These are phyloP conservation scores for Papiliotrema terrestris DNA, from an alignment of 1,284 basidiomycete species.

Conservation along the genomic window DNA sequence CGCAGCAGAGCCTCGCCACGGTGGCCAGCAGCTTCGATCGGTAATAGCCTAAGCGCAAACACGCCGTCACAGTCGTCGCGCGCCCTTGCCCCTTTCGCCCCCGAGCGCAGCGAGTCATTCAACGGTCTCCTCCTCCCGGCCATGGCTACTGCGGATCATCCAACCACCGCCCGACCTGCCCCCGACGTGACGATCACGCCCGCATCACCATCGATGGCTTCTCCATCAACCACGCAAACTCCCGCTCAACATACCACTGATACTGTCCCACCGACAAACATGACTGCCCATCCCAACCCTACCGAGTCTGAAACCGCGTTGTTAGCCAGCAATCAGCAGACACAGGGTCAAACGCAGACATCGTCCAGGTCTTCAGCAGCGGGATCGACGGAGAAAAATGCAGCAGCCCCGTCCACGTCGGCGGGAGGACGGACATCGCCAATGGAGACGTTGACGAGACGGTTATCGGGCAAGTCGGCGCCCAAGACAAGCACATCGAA, in stretches of 20 bases:
- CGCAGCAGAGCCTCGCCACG: too few relatives aligned
- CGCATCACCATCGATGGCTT: neutral
- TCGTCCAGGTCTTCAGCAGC: neutral
- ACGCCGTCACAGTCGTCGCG: too few relatives aligned
- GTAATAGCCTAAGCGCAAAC: too few relatives aligned
- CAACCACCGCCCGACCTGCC: neutral
- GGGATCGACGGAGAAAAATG: neutral
- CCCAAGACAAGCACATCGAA: neutral
- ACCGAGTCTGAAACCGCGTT: slow-evolving; percentile 12
- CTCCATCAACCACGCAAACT: neutral
- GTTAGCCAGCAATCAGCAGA: neutral
- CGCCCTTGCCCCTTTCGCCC: too few relatives aligned
- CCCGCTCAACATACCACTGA: neutral
- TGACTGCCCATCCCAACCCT: neutral
- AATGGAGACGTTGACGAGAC: neutral
- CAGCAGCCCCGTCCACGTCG: neutral
- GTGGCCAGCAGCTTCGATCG: too few relatives aligned
- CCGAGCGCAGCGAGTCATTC: too few relatives aligned
- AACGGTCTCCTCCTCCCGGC: neutral
- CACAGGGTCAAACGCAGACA: neutral
- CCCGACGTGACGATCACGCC: slow-evolving; percentile 1
- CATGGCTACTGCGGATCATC: neutral
- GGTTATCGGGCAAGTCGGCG: neutral
- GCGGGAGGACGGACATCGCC: neutral
- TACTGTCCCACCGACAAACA: neutral